phyloP scores from a whole-genome alignment of 441 rosid species.

The Erodium texanum region DNA sequence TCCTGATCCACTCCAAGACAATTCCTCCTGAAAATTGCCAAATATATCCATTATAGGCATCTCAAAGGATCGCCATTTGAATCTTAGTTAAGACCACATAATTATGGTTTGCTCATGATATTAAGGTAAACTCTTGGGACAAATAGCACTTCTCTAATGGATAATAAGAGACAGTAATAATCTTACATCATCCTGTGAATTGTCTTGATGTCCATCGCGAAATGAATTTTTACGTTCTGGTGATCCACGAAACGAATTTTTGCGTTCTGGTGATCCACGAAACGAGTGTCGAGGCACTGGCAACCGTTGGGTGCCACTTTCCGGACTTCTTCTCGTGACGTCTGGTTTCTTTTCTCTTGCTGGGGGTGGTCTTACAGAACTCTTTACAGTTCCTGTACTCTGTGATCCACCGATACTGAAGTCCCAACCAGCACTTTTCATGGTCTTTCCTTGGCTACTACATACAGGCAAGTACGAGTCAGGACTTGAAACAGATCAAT shows the following conservation, averaged over 20 bases:
- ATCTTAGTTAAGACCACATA: not conserved
- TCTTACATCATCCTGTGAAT: conserved; percentile 63
- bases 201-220: conserved; percentile 37
- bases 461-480: conserved; percentile 30
- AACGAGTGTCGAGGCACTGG: conserved; percentile 40
- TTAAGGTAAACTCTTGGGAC: not conserved
- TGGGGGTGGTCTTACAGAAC: conserved; percentile 70
- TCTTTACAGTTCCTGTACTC: conserved; percentile 61
- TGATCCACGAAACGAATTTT: conserved; percentile 46
- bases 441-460: conserved; percentile 56
- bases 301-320: conserved; percentile 38
- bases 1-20: conserved; percentile 65
- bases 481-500: conserved; percentile 18
- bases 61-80: not conserved
- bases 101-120: not conserved
- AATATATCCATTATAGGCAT: not conserved
- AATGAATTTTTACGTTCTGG: conserved; percentile 44
- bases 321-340: conserved; percentile 39
- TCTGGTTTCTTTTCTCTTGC: conserved; percentile 76
- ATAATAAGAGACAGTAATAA: conserved; percentile 13
- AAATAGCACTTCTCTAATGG: not conserved
- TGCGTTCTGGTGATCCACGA: conserved; percentile 43
- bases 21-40: conserved; percentile 60
- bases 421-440: conserved; percentile 88
- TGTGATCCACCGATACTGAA: conserved; percentile 82